These are phyloP conservation scores for Penicillium mononematosum DNA, from an alignment of 495 filamentous ascomycete species.

Conservation along the genomic window DNA sequence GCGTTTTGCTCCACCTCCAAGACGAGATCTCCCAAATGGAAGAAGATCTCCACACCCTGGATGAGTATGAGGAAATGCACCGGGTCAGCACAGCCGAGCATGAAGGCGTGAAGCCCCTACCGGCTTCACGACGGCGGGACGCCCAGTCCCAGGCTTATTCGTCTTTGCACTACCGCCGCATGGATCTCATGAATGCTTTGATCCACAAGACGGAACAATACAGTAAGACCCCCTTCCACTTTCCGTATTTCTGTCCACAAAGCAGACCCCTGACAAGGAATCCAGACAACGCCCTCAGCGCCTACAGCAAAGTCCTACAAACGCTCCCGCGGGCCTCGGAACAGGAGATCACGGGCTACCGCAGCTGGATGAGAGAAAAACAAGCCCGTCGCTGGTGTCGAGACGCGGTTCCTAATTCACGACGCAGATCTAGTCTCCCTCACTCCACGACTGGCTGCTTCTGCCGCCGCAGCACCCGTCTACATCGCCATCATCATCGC, in stretches of 20 bases:
- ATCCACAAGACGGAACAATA: slow-evolving; percentile 79
- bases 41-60: slow-evolving; percentile 67
- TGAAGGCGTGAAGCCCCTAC: slow-evolving; percentile 45
- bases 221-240: slow-evolving; percentile 54
- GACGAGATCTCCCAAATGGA: slow-evolving; percentile 82
- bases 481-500: slow-evolving; percentile 53
- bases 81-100: slow-evolving; percentile 54
- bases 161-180: slow-evolving; percentile 70
- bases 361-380: slow-evolving; percentile 60
- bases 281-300: slow-evolving; percentile 67
- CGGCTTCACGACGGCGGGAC: slow-evolving; percentile 66
- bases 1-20: slow-evolving; percentile 80
- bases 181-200: slow-evolving; percentile 67
- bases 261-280: slow-evolving; percentile 3
- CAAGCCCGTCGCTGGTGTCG: slow-evolving; percentile 61
- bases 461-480: slow-evolving; percentile 27
- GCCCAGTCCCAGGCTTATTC: slow-evolving; percentile 56
- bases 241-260: not conserved
- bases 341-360: slow-evolving; percentile 63
- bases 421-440: slow-evolving; percentile 64
- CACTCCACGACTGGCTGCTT: slow-evolving; percentile 25
- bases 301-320: slow-evolving; percentile 61
- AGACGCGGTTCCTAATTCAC: slow-evolving; percentile 67
- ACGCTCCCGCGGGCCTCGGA: slow-evolving; percentile 53
- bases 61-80: slow-evolving; percentile 67